Conservation (phyloP, 257 asterid species). For the Ocimum tenuiflorum region DNA sequence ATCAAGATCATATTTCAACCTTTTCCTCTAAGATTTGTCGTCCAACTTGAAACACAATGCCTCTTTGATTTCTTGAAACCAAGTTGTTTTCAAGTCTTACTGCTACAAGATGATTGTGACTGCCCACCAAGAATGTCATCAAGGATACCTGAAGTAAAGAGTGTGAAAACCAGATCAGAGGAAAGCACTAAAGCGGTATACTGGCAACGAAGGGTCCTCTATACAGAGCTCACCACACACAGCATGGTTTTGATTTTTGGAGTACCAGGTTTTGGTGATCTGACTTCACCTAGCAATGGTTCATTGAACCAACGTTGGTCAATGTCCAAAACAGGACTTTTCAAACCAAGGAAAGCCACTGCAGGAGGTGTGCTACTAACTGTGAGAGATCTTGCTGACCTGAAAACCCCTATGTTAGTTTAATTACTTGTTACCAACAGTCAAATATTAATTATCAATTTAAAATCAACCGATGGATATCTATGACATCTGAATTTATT, state of each 20-base stretch:
- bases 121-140: slow-evolving; percentile 35
- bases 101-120: slow-evolving; percentile 23
- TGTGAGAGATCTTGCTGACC: slow-evolving; percentile 79
- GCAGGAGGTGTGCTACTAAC: slow-evolving; percentile 42
- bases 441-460: background rate
- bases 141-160: slow-evolving; percentile 44
- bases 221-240: slow-evolving; percentile 50
- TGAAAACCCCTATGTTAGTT: slow-evolving; percentile 7
- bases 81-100: slow-evolving; percentile 14
- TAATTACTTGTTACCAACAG: background rate
- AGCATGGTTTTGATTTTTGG: slow-evolving; percentile 44
- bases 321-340: slow-evolving; percentile 31
- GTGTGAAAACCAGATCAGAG: slow-evolving; percentile 6
- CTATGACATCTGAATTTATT: background rate
- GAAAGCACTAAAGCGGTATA: slow-evolving; percentile 3
- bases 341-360: slow-evolving; percentile 32
- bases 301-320: slow-evolving; percentile 26
- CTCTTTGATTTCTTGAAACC: slow-evolving; percentile 12
- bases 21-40: slow-evolving; percentile 43
- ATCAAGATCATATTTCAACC: slow-evolving; percentile 9
- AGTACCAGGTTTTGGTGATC: slow-evolving; percentile 29
- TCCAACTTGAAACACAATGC: slow-evolving; percentile 34
- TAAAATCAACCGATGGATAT: background rate
- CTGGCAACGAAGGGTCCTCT: background rate
- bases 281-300: slow-evolving; percentile 46